Conservation (phyloP, 768 basidiomycete species). For the Mycena polygramma region DNA sequence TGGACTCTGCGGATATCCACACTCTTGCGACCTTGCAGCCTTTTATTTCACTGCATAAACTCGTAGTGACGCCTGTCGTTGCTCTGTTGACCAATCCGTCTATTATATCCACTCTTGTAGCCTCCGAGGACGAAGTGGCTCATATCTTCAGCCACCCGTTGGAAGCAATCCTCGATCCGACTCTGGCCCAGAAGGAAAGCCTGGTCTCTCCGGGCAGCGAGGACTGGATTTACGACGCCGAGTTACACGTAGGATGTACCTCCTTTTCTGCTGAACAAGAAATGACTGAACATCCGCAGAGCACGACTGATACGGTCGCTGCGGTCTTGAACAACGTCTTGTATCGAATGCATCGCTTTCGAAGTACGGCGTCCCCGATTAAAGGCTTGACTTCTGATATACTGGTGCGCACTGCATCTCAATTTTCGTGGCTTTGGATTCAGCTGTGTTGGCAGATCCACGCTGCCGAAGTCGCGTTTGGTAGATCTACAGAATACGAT, state of each 20-base stretch:
- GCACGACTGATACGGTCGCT: conserved; percentile 64
- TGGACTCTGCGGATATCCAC: conserved; percentile 67
- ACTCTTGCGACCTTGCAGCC: conserved; percentile 74
- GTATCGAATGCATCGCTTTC: conserved; percentile 90
- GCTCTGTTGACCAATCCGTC: conserved; percentile 71
- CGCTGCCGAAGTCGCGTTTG: conserved; percentile 77
- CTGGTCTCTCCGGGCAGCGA: conserved; percentile 73
- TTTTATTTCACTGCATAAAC: conserved; percentile 72
- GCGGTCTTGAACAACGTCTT: conserved; percentile 61
- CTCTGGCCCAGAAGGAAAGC: conserved; percentile 56
- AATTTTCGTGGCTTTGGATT: not conserved
- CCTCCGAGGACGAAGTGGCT: conserved; percentile 79
- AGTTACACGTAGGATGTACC: conserved; percentile 70
- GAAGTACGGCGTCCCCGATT: conserved; percentile 81
- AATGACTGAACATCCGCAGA: conserved; percentile 53
- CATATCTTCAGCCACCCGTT: conserved; percentile 86
- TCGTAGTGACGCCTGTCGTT: conserved; percentile 86
- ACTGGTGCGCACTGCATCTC: conserved; percentile 61
- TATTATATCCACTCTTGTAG: conserved; percentile 65
- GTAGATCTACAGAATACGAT: conserved; percentile 61
- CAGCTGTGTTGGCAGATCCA: conserved; percentile 61
- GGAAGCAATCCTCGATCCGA: conserved; percentile 76
- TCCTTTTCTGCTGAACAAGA: not conserved
- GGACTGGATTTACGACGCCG: conserved; percentile 85
- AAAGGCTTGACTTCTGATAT: conserved; percentile 90